A percentile compares a stretch with the other conserved stretches of the same genome.
These are phyloP conservation scores for Centella asiatica DNA, from an alignment of 129 eudicot species.

Conservation along the genomic window DNA sequence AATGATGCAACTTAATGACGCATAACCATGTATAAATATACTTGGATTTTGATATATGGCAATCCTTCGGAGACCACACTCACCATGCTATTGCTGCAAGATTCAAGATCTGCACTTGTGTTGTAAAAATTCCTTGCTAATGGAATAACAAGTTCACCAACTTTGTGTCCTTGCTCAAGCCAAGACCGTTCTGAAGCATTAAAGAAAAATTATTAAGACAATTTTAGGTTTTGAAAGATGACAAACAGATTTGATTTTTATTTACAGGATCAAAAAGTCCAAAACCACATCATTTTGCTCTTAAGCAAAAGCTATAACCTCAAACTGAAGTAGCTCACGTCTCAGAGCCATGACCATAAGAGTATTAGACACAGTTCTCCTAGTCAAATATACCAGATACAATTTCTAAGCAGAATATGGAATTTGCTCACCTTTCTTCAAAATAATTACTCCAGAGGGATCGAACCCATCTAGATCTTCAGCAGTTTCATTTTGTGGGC, in stretches of 20 bases:
- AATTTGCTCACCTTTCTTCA: constrained; percentile 1
- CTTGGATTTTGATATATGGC: not conserved
- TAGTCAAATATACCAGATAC: too few relatives aligned
- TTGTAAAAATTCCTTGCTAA: constrained; percentile 70
- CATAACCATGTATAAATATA: too few relatives aligned
- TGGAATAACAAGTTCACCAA: constrained; percentile 83
- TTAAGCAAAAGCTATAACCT: too few relatives aligned
- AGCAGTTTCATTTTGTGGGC: constrained; percentile 39
- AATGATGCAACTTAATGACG: not conserved
- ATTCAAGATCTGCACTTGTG: constrained; percentile 47
- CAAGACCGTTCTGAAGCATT: constrained; percentile 57
- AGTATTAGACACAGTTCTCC: too few relatives aligned
- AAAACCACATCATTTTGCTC: too few relatives aligned
- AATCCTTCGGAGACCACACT: constrained; percentile 4
- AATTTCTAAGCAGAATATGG: too few relatives aligned
- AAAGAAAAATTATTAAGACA: not conserved
- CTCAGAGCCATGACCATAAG: not conserved
- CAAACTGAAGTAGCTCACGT: not conserved
- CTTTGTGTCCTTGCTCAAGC: constrained; percentile 68
- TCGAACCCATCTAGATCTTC: constrained; percentile 20
- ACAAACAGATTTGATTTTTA: not conserved
- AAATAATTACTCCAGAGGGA: constrained; percentile 7
- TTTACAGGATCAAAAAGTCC: not conserved
- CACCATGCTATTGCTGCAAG: constrained; percentile 39
- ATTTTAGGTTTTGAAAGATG: not conserved